A percentile compares a stretch with the other conserved stretches of the same genome.
Evolutionary conservation across 2,329 filamentous ascomycete genomes (phyloP).

Genomic region (Hypoxylon sp.): DNA sequence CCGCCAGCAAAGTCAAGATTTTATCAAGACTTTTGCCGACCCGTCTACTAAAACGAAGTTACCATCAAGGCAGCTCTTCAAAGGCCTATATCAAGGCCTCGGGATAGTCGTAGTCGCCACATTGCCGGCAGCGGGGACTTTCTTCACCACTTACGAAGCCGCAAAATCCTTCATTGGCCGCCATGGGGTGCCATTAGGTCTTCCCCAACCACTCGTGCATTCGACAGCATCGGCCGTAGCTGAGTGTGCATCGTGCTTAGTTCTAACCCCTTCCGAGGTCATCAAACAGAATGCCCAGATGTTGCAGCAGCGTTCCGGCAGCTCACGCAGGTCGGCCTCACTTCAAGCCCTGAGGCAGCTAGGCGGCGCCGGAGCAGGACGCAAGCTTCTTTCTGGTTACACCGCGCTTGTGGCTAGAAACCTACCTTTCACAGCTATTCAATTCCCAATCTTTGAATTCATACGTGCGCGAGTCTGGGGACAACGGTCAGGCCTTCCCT

Average conservation of each 20-base stretch:
- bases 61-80: slow-evolving; percentile 67
- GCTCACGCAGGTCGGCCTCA: slow-evolving; percentile 59
- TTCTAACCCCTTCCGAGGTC: slow-evolving; percentile 90
- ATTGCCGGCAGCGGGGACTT: slow-evolving; percentile 84
- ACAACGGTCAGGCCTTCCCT: slow-evolving; percentile 18
- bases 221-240: slow-evolving; percentile 80
- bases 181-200: slow-evolving; percentile 61
- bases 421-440: slow-evolving; percentile 87
- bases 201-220: slow-evolving; percentile 80
- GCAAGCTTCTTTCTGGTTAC: slow-evolving; percentile 80
- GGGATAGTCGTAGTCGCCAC: slow-evolving; percentile 89
- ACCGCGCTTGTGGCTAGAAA: slow-evolving; percentile 86
- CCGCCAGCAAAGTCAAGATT: slow-evolving; percentile 83
- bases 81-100: slow-evolving; percentile 88
- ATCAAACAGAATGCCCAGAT: slow-evolving; percentile 96
- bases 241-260: slow-evolving; percentile 87
- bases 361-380: slow-evolving; percentile 68
- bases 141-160: slow-evolving; percentile 91
- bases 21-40: slow-evolving; percentile 75
- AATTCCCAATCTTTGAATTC: slow-evolving; percentile 87
- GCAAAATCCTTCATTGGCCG: slow-evolving; percentile 75
- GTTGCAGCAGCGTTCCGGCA: slow-evolving; percentile 61
- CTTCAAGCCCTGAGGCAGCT: slow-evolving; percentile 65
- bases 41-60: slow-evolving; percentile 66
- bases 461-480: slow-evolving; percentile 77